phyloP scores from a whole-genome alignment of 1,284 basidiomycete species.

The Porogramme epimiltina region DNA sequence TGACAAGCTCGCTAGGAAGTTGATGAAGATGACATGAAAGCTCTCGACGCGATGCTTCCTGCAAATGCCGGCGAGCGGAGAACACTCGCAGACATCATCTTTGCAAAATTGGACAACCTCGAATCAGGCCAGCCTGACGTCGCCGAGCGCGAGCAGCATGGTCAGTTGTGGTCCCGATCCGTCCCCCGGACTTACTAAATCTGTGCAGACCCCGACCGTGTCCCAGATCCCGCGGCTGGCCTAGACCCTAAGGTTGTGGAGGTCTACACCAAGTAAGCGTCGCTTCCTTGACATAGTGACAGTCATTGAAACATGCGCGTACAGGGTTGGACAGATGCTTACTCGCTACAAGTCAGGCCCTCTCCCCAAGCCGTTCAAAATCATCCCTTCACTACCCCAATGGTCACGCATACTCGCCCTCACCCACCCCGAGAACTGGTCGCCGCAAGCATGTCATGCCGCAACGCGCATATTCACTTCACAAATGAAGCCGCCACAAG shows the following conservation, averaged over 20 bases:
- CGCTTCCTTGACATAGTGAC: background rate
- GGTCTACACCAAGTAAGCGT: slow-evolving; percentile 86
- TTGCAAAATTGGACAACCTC: slow-evolving; percentile 82
- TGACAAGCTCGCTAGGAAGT: slow-evolving; percentile 64
- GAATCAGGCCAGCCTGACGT: slow-evolving; percentile 51
- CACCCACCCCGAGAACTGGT: slow-evolving; percentile 93
- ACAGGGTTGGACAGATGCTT: slow-evolving; percentile 84
- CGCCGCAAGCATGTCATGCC: slow-evolving; percentile 92
- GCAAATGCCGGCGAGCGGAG: slow-evolving; percentile 71
- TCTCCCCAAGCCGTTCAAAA: slow-evolving; percentile 97
- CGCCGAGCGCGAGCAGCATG: slow-evolving; percentile 46
- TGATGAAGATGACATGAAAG: slow-evolving; percentile 84
- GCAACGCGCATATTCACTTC: slow-evolving; percentile 97
- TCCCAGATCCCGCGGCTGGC: slow-evolving; percentile 86
- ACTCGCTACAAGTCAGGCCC: slow-evolving; percentile 94
- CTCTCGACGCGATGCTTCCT: slow-evolving; percentile 81
- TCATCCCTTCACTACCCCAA: slow-evolving; percentile 92
- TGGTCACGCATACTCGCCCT: slow-evolving; percentile 97
- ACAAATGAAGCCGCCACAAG: slow-evolving; percentile 94
- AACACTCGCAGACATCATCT: slow-evolving; percentile 95
- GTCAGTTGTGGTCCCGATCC: slow-evolving; percentile 30
- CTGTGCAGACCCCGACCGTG: slow-evolving; percentile 54
- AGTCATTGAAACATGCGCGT: background rate
- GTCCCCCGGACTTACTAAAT: background rate
- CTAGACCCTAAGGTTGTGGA: slow-evolving; percentile 97